phyloP scores from a whole-genome alignment of 2,329 filamentous ascomycete genomes.

The Colletotrichum graminicola region DNA sequence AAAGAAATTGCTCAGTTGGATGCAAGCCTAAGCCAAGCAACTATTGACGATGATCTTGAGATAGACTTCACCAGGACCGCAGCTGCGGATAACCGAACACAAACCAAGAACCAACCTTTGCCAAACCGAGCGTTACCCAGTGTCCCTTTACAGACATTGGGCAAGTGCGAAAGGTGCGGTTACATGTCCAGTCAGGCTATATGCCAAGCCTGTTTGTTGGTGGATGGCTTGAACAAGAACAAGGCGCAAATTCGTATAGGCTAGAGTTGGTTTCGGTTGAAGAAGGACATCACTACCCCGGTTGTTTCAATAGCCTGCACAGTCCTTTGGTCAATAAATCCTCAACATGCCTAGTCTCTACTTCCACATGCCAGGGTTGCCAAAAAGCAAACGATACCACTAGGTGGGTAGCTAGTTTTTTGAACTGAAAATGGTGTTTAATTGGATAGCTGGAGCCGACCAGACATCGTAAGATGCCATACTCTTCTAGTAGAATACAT shows the following conservation, averaged over 20 bases:
- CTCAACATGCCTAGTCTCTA: background rate
- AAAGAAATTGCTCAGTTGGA: slow-evolving; percentile 89
- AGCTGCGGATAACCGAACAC: background rate
- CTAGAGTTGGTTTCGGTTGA: background rate
- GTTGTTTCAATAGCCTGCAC: background rate
- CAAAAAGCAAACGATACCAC: background rate
- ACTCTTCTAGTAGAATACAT: slow-evolving; percentile 24
- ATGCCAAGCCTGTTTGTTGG: slow-evolving; percentile 91
- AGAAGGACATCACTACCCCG: background rate
- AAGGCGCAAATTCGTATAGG: slow-evolving; percentile 67
- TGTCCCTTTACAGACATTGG: slow-evolving; percentile 74
- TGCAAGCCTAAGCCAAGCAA: slow-evolving; percentile 74
- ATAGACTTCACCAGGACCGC: slow-evolving; percentile 68
- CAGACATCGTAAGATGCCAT: slow-evolving; percentile 5
- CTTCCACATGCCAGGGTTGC: background rate
- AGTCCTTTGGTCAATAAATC: background rate
- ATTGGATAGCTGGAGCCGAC: slow-evolving; percentile 11
- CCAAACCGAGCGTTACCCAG: background rate
- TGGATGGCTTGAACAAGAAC: slow-evolving; percentile 92
- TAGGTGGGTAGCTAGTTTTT: too few relatives aligned
- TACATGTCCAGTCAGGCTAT: slow-evolving; percentile 95
- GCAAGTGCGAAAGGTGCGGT: slow-evolving; percentile 87
- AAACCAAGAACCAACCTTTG: background rate
- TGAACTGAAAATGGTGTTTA: background rate
- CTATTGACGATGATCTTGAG: slow-evolving; percentile 71